A percentile compares a stretch with the other conserved stretches of the same genome.
These are phyloP conservation scores for Heracleum sosnowskyi DNA, from an alignment of 129 eudicot species.

Conservation along the genomic window DNA sequence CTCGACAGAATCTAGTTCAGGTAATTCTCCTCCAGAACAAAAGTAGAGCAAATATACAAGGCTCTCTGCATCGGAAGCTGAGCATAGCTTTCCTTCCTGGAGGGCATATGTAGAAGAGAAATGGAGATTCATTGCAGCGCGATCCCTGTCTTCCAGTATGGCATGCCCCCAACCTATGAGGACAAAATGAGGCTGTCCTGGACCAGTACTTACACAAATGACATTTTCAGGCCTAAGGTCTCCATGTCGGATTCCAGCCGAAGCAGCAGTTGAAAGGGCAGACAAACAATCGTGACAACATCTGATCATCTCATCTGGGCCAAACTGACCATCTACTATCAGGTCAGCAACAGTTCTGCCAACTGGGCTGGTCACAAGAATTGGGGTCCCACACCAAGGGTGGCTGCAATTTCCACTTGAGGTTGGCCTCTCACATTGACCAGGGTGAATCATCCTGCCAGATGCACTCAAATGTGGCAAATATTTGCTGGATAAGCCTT, in stretches of 20 bases:
- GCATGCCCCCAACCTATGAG: constrained; percentile 96
- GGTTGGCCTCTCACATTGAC: constrained; percentile 50
- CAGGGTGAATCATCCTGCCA: constrained; percentile 73
- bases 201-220: constrained; percentile 51
- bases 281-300: constrained; percentile 96
- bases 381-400: constrained; percentile 89
- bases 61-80: constrained; percentile 98
- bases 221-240: constrained; percentile 88
- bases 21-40: constrained; percentile 62
- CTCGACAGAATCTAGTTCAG: constrained; percentile 88
- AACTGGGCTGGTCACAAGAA: constrained; percentile 75
- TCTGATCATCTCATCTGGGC: constrained; percentile 61
- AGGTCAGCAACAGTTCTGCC: constrained; percentile 71
- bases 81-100: constrained; percentile 86
- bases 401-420: constrained; percentile 64
- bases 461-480: constrained; percentile 65
- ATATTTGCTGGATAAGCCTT: constrained; percentile 75
- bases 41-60: constrained; percentile 83
- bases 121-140: constrained; percentile 83
- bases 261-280: constrained; percentile 55
- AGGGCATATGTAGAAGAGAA: constrained; percentile 92
- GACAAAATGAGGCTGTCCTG: constrained; percentile 44
- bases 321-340: constrained; percentile 53
- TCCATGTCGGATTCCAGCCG: constrained; percentile 81
- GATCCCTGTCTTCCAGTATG: constrained; percentile 83